Evolutionary conservation across 1,284 basidiomycete species (phyloP).

Genomic region (Boletellus dicymbophilus): DNA sequence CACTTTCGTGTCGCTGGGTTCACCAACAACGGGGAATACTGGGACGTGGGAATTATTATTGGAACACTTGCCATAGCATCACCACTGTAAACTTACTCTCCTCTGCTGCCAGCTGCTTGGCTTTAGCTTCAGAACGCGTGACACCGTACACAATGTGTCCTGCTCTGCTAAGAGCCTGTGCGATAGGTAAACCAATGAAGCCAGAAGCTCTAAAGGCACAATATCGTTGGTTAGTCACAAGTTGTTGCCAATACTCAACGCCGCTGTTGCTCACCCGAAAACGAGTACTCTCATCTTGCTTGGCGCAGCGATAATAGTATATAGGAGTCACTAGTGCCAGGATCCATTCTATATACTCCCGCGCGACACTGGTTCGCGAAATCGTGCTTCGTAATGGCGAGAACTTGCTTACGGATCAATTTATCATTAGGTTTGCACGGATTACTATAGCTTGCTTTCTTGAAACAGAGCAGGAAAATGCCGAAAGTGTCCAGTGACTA

Average conservation of each 20-base stretch:
- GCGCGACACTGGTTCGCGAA: too few species aligned
- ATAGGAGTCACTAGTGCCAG: too few species aligned
- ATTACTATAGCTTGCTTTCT: too few species aligned
- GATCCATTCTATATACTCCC: too few species aligned
- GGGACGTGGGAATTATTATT: not conserved
- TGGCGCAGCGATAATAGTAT: too few species aligned
- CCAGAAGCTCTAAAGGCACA: conserved; percentile 12
- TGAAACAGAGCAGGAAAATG: too few species aligned
- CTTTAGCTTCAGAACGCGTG: conserved; percentile 16
- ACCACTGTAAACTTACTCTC: conserved; percentile 5
- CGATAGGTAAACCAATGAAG: conserved; percentile 10
- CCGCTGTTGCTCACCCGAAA: conserved; percentile 11
- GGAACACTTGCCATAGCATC: not conserved
- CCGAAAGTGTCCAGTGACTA: too few species aligned
- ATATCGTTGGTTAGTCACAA: too few species aligned
- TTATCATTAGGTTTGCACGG: too few species aligned
- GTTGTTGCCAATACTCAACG: not conserved
- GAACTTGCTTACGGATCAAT: not conserved
- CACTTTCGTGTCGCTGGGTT: conserved; percentile 33
- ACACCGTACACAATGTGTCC: conserved; percentile 23
- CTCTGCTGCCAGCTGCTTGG: conserved; percentile 10
- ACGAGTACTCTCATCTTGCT: conserved; percentile 19
- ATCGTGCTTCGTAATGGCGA: not conserved
- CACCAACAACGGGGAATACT: conserved; percentile 52
- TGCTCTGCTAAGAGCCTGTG: conserved; percentile 20